A percentile compares a stretch with the other conserved stretches of the same genome.
phyloP scores from a whole-genome alignment of 1,284 basidiomycete genomes.

The Athelia psychrophila region DNA sequence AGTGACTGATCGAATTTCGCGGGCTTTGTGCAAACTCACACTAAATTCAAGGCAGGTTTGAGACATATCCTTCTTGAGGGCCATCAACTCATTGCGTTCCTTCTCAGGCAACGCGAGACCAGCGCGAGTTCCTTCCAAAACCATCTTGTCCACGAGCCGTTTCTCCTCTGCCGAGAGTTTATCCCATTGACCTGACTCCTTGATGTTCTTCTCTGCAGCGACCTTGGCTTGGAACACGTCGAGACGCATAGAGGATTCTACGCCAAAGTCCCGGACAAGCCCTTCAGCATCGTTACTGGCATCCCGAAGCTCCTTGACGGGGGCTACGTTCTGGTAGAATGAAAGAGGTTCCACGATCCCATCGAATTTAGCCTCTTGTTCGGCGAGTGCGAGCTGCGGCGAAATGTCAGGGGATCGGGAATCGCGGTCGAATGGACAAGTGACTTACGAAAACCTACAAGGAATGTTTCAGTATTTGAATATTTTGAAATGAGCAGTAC shows the following conservation, averaged over 20 bases:
- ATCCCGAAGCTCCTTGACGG: conserved; percentile 68
- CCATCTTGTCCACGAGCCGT: conserved; percentile 73
- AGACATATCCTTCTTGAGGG: conserved; percentile 67
- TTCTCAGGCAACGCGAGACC: conserved; percentile 71
- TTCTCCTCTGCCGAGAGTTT: conserved; percentile 64
- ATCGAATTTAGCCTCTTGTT: conserved; percentile 55
- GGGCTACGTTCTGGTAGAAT: conserved; percentile 81
- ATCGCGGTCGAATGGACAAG: background rate
- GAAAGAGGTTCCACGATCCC: conserved; percentile 52
- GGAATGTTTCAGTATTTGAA: conserved; percentile 2
- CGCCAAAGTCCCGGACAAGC: conserved; percentile 61
- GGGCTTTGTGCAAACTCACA: conserved; percentile 39
- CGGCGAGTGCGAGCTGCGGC: conserved; percentile 49
- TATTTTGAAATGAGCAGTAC: background rate
- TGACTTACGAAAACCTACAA: conserved; percentile 65
- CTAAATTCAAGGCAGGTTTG: conserved; percentile 71
- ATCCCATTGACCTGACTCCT: conserved; percentile 51
- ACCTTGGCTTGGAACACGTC: conserved; percentile 74
- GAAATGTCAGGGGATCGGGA: conserved; percentile 10
- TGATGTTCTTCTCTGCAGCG: conserved; percentile 66
- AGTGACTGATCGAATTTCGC: background rate
- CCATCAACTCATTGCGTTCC: conserved; percentile 53
- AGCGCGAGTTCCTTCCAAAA: conserved; percentile 73
- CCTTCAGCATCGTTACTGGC: conserved; percentile 72
- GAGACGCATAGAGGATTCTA: conserved; percentile 73